Evolutionary conservation across 805 yeast species (phyloP).

Genomic region (Wickerhamomyces strasburgensis): DNA sequence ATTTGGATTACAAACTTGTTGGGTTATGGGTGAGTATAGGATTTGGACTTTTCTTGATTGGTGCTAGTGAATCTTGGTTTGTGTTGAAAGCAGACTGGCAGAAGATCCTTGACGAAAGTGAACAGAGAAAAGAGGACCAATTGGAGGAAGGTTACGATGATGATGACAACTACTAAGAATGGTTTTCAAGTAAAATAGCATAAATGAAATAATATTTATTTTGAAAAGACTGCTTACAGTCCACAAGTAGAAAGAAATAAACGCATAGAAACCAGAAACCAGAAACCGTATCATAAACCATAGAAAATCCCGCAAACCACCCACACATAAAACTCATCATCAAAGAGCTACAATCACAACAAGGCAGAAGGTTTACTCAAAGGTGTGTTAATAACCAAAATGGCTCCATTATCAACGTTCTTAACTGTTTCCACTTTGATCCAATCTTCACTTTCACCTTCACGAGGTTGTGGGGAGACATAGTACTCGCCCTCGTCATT

Average conservation of each 20-base stretch:
- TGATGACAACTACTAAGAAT: too few species aligned
- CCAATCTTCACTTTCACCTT: slow-evolving; percentile 32
- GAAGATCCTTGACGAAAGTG: slow-evolving; percentile 37
- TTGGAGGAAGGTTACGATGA: slow-evolving; percentile 8
- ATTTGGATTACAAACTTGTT: slow-evolving; percentile 33
- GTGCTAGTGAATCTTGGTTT: slow-evolving; percentile 38
- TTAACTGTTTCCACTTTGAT: slow-evolving; percentile 30
- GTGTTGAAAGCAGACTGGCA: slow-evolving; percentile 48
- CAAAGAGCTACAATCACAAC: neutral
- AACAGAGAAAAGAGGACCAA: slow-evolving; percentile 32
- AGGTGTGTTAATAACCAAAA: slow-evolving; percentile 34
- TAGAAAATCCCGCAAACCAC: too few species aligned
- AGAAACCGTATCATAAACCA: too few species aligned
- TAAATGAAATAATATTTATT: too few species aligned
- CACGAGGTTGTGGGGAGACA: slow-evolving; percentile 26
- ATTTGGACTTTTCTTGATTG: slow-evolving; percentile 40
- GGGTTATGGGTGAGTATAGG: slow-evolving; percentile 76
- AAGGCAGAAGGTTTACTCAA: slow-evolving; percentile 5
- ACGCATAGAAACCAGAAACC: neutral
- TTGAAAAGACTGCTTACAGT: neutral
- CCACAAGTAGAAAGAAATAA: neutral
- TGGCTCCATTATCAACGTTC: slow-evolving; percentile 41
- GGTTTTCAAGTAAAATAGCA: too few species aligned
- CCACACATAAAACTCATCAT: too few species aligned
- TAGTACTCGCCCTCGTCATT: slow-evolving; percentile 32